Evolutionary conservation across 306 rosid genomes (phyloP).

Genomic region (Lupinus albus): DNA sequence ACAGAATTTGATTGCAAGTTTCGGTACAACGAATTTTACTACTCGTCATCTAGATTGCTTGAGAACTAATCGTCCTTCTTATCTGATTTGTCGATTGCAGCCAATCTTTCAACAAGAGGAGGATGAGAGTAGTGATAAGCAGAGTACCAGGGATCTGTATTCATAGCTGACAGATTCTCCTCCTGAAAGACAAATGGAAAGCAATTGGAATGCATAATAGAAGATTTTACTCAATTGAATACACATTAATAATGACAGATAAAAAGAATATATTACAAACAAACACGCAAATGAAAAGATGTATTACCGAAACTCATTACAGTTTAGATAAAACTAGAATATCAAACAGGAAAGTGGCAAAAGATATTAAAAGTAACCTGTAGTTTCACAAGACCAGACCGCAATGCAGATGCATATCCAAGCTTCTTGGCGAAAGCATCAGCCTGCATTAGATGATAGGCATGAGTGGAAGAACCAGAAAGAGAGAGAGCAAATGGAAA

Average conservation of each 20-base stretch:
- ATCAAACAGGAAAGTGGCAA: conserved; percentile 2
- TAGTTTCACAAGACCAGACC: conserved; percentile 78
- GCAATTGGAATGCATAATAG: conserved; percentile 9
- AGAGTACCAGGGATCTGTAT: conserved; percentile 97
- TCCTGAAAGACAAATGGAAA: conserved; percentile 57
- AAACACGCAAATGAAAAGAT: background rate
- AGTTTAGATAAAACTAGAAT: conserved; percentile 7
- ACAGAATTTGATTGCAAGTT: conserved; percentile 34
- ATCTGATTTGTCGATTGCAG: conserved; percentile 66
- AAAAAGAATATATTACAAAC: background rate
- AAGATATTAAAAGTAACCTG: conserved; percentile 54
- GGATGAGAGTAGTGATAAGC: conserved; percentile 98
- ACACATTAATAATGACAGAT: background rate
- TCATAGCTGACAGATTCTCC: conserved; percentile 96
- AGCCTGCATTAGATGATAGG: conserved; percentile 57
- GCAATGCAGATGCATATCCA: conserved; percentile 68
- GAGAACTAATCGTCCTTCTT: conserved; percentile 63
- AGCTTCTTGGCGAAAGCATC: conserved; percentile 86
- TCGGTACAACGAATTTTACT: conserved; percentile 26
- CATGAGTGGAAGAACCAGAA: background rate
- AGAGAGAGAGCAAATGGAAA: background rate
- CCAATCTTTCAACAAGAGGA: conserved; percentile 91
- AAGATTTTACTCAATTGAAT: background rate
- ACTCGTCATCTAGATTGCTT: conserved; percentile 36
- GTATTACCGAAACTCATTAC: background rate